Conservation (phyloP, 352 stramenopile genomes). For the Pythium inflatum region DNA sequence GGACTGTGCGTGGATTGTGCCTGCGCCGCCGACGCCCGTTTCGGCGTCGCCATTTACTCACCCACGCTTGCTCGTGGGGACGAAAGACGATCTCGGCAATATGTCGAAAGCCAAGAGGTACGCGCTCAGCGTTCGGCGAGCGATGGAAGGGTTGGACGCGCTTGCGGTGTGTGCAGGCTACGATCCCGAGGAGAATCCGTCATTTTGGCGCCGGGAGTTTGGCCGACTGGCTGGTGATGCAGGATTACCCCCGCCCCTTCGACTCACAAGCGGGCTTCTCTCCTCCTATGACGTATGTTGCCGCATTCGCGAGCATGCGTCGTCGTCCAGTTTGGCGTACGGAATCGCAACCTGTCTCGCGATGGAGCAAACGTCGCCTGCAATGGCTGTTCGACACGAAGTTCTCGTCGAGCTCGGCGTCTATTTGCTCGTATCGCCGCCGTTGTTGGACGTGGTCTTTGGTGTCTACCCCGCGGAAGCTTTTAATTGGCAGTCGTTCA, state of each 20-base stretch:
- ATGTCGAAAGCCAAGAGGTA: neutral
- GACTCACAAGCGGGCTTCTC: neutral
- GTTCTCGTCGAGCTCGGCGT: neutral
- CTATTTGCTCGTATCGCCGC: neutral
- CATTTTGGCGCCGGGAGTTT: neutral
- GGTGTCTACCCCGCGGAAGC: neutral
- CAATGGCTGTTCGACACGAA: neutral
- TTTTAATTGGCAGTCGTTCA: neutral
- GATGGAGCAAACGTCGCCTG: neutral
- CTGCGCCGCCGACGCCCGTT: neutral
- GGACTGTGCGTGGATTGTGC: neutral
- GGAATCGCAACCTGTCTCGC: neutral
- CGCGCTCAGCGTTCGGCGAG: neutral
- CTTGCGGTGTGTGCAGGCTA: neutral
- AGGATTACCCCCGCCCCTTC: neutral
- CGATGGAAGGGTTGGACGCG: conserved; percentile 6
- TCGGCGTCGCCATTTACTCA: neutral
- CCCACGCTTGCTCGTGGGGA: neutral
- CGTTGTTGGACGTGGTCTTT: neutral
- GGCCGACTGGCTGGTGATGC: neutral
- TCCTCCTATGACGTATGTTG: neutral
- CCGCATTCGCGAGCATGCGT: no score
- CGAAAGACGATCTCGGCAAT: neutral
- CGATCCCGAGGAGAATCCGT: conserved; percentile 6
- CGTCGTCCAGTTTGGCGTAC: neutral